Conservation (phyloP, 2,329 filamentous ascomycete genomes). For the Alternaria brassicae region DNA sequence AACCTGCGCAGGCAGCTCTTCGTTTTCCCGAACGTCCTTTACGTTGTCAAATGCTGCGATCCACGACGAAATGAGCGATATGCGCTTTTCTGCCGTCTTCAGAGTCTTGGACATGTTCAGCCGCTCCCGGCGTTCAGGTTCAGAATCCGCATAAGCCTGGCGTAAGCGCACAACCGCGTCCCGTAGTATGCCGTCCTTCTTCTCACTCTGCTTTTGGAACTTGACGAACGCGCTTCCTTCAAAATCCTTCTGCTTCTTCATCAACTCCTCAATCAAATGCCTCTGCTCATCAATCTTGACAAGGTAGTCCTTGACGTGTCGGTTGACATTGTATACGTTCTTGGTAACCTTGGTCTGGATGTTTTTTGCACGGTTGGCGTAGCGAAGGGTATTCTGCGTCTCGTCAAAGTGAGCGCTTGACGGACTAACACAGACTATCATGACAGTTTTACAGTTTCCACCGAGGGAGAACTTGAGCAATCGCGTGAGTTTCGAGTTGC, state of each 20-base stretch:
- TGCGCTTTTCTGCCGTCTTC: slow-evolving; percentile 82
- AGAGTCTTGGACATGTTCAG: slow-evolving; percentile 81
- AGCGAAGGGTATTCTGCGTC: slow-evolving; percentile 96
- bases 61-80: slow-evolving; percentile 87
- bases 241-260: slow-evolving; percentile 88
- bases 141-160: slow-evolving; percentile 81
- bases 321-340: slow-evolving; percentile 98
- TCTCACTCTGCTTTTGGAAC: slow-evolving; percentile 88
- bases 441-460: slow-evolving; percentile 98
- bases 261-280: slow-evolving; percentile 93
- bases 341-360: slow-evolving; percentile 99
- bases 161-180: slow-evolving; percentile 84
- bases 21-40: slow-evolving; percentile 73
- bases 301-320: slow-evolving; percentile 98
- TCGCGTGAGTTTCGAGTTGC: slow-evolving; percentile 95
- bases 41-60: slow-evolving; percentile 88
- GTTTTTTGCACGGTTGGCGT: slow-evolving; percentile 97
- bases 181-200: slow-evolving; percentile 74
- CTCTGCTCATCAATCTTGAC: slow-evolving; percentile 99
- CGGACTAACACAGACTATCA: slow-evolving; percentile 98
- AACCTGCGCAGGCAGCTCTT: slow-evolving; percentile 66
- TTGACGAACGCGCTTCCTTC: slow-evolving; percentile 84
- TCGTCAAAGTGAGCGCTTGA: slow-evolving; percentile 98
- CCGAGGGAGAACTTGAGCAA: slow-evolving; percentile 96
- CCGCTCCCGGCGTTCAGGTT: slow-evolving; percentile 78